Percentiles rank a stretch among this genome's conserved stretches.
These are phyloP conservation scores for Aureoboletus auriporus DNA, from an alignment of 768 basidiomycete genomes.

Conservation along the genomic window DNA sequence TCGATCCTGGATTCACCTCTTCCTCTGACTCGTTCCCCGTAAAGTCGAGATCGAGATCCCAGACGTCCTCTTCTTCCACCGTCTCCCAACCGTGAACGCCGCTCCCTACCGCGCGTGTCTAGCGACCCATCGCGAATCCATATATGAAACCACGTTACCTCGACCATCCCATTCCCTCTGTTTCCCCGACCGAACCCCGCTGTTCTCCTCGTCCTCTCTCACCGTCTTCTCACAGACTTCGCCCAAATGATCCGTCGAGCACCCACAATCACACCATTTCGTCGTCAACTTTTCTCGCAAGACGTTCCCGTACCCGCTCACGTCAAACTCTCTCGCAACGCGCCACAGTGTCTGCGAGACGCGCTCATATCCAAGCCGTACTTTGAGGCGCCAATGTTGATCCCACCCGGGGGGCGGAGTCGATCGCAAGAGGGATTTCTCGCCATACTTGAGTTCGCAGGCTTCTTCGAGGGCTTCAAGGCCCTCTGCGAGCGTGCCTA, in stretches of 20 bases:
- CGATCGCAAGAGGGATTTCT: constrained; percentile 30
- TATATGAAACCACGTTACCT: constrained; percentile 32
- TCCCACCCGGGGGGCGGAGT: constrained; percentile 43
- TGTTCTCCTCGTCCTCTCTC: constrained; percentile 63
- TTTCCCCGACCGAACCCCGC: constrained; percentile 56
- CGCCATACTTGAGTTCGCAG: constrained; percentile 53
- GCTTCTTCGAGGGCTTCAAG: constrained; percentile 62
- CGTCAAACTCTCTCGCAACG: constrained; percentile 67
- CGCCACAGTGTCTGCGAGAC: constrained; percentile 64
- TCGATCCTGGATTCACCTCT: constrained; percentile 36
- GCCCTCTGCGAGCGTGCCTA: constrained; percentile 56
- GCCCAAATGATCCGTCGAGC: constrained; percentile 72
- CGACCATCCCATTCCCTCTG: constrained; percentile 76
- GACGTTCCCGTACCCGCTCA: constrained; percentile 65
- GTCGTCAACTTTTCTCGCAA: constrained; percentile 67
- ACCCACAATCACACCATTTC: constrained; percentile 81
- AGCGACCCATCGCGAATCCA: neutral
- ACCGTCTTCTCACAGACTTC: constrained; percentile 76
- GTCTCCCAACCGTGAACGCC: constrained; percentile 74
- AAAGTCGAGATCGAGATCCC: constrained; percentile 70
- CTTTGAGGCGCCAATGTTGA: constrained; percentile 54
- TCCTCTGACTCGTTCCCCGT: constrained; percentile 52
- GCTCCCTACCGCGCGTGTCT: constrained; percentile 32
- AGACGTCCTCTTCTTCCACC: constrained; percentile 71
- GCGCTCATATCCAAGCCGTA: constrained; percentile 63